phyloP scores from a whole-genome alignment of 805 yeast genomes.

The Candida loeiensis region DNA sequence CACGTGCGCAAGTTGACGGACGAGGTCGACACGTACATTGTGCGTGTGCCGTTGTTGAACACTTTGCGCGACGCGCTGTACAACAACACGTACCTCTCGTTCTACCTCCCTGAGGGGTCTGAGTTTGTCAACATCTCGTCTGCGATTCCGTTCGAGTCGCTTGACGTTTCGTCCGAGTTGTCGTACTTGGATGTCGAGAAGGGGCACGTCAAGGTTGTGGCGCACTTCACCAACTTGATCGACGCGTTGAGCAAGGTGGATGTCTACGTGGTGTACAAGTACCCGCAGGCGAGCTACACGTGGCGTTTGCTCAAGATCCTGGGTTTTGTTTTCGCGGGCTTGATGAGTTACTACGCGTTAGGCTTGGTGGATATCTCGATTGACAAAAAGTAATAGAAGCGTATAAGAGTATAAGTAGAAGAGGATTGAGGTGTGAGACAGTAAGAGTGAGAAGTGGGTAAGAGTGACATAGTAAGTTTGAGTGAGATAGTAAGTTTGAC shows the following conservation, averaged over 20 bases:
- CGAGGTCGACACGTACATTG: slow-evolving; percentile 48
- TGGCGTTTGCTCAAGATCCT: slow-evolving; percentile 68
- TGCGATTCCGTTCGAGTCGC: slow-evolving; percentile 44
- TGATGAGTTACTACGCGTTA: slow-evolving; percentile 50
- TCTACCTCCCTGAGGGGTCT: slow-evolving; percentile 89
- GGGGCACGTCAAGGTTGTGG: slow-evolving; percentile 75
- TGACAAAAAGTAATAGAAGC: not conserved
- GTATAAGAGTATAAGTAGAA: not conserved
- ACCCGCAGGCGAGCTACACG: slow-evolving; percentile 49
- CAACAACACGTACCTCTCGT: slow-evolving; percentile 52
- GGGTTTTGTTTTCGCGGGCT: slow-evolving; percentile 55
- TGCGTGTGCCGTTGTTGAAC: slow-evolving; percentile 67
- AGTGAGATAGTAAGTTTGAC: too few species aligned
- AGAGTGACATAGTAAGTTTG: not conserved
- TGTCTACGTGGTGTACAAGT: slow-evolving; percentile 60
- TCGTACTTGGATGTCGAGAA: slow-evolving; percentile 69
- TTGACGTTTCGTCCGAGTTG: slow-evolving; percentile 34
- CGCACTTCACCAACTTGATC: slow-evolving; percentile 57
- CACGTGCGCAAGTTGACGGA: slow-evolving; percentile 43
- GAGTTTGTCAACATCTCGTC: slow-evolving; percentile 51
- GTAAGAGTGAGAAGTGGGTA: not conserved
- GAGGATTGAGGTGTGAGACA: not conserved
- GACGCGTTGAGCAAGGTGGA: slow-evolving; percentile 62
- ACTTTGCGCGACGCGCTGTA: slow-evolving; percentile 72
- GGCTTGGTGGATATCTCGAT: slow-evolving; percentile 32